Evolutionary conservation across 306 rosid species (phyloP).

Genomic region (Cicer judaicum): DNA sequence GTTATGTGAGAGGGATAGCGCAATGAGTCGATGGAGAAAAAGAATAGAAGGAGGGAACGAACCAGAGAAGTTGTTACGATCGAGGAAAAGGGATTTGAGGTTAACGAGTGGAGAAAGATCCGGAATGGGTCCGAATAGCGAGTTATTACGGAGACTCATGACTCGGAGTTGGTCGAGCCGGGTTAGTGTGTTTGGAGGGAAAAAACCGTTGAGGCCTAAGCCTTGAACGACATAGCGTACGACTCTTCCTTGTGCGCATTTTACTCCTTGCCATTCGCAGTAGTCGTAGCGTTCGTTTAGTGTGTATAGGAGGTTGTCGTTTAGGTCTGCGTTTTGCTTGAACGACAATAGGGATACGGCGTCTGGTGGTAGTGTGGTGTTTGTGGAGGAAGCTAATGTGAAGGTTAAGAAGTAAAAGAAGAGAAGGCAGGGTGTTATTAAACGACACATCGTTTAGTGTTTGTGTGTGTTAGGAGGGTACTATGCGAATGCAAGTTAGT

Average conservation of each 20-base stretch:
- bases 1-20: conserved; percentile 69
- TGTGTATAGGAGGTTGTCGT: conserved; percentile 68
- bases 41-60: conserved; percentile 69
- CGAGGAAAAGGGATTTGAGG: conserved; percentile 71
- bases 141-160: conserved; percentile 74
- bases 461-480: not conserved
- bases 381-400: conserved; percentile 27
- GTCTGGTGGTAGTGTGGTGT: conserved; percentile 54
- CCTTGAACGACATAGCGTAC: conserved; percentile 58
- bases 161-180: conserved; percentile 86
- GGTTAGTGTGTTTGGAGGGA: conserved; percentile 60
- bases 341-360: conserved; percentile 71
- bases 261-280: conserved; percentile 91
- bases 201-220: conserved; percentile 61
- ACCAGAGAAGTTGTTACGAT: conserved; percentile 66
- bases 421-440: not conserved
- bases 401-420: not conserved
- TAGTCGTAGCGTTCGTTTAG: conserved; percentile 75
- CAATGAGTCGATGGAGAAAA: conserved; percentile 60
- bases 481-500: not conserved
- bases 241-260: conserved; percentile 77
- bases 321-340: conserved; percentile 76
- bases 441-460: conserved; percentile 38
- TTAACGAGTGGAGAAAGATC: conserved; percentile 69
- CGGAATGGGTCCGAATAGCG: conserved; percentile 79